These are phyloP conservation scores for Vararia minispora DNA, from an alignment of 768 basidiomycete genomes.

Conservation along the genomic window DNA sequence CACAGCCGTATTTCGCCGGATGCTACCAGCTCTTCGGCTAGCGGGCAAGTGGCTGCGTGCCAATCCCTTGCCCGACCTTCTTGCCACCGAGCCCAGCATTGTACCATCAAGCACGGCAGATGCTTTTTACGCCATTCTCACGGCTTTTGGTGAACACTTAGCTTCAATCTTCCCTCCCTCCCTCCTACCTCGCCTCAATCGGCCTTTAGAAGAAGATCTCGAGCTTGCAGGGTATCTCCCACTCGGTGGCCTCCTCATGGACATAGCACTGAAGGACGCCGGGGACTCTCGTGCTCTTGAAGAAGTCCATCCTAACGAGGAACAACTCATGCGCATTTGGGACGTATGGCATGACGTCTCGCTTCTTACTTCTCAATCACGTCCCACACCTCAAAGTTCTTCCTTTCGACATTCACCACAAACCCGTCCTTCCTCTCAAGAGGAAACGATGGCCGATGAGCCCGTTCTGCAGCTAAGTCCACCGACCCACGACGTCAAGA, in stretches of 20 bases:
- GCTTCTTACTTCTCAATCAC: no score
- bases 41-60: conserved; percentile 82
- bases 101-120: conserved; percentile 31
- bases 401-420: background rate
- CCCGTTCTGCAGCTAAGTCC: background rate
- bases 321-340: conserved; percentile 87
- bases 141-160: conserved; percentile 53
- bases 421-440: background rate
- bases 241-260: conserved; percentile 47
- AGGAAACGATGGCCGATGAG: background rate
- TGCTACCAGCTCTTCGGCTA: conserved; percentile 78
- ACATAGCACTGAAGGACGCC: conserved; percentile 12
- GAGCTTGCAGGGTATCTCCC: conserved; percentile 87
- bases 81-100: no score
- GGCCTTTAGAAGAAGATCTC: conserved; percentile 79
- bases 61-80: conserved; percentile 60
- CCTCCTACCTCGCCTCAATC: conserved; percentile 43
- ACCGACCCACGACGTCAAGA: no score
- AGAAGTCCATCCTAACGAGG: conserved; percentile 82
- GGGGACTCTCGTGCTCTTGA: conserved; percentile 11
- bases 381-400: no score
- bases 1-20: conserved; percentile 75
- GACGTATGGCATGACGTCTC: conserved; percentile 72
- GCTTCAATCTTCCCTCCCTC: conserved; percentile 55
- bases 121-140: conserved; percentile 66